Conservation (phyloP, 805 yeast species). For the Kazachstania psychrophila region DNA sequence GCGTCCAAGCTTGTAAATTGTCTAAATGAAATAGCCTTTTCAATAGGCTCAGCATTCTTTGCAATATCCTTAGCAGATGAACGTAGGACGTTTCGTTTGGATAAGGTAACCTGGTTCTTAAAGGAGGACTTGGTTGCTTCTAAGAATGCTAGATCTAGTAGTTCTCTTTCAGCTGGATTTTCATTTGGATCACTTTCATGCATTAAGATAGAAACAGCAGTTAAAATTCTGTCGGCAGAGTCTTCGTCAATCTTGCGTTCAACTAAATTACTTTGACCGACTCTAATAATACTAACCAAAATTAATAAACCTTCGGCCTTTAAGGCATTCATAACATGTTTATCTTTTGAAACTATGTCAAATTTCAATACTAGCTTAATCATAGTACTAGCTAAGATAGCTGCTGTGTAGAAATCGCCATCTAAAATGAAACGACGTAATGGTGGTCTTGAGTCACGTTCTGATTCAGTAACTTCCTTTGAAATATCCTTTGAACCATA, state of each 20-base stretch:
- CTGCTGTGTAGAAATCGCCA: conserved; percentile 86
- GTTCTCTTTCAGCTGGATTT: conserved; percentile 31
- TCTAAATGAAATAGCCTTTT: conserved; percentile 69
- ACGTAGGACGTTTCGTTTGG: conserved; percentile 49
- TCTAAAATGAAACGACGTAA: conserved; percentile 70
- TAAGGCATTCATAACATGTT: conserved; percentile 63
- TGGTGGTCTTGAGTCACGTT: conserved; percentile 51
- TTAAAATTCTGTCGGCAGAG: conserved; percentile 84
- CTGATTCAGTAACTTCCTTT: conserved; percentile 53
- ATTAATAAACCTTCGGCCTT: conserved; percentile 92
- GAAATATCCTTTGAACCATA: conserved; percentile 85
- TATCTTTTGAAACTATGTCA: conserved; percentile 44
- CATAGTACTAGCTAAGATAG: conserved; percentile 79
- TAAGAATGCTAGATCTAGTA: conserved; percentile 60
- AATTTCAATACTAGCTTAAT: conserved; percentile 80
- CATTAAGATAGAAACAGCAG: conserved; percentile 69
- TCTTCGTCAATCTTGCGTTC: conserved; percentile 86
- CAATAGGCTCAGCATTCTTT: conserved; percentile 64
- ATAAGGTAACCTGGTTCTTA: conserved; percentile 54
- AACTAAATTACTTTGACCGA: conserved; percentile 64
- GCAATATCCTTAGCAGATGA: conserved; percentile 48
- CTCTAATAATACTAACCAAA: conserved; percentile 84
- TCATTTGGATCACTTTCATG: conserved; percentile 47
- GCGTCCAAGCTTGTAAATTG: conserved; percentile 51
- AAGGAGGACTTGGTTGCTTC: conserved; percentile 84